phyloP scores from a whole-genome alignment of 1,284 basidiomycete genomes.

The Phylloboletellus chloephorus region DNA sequence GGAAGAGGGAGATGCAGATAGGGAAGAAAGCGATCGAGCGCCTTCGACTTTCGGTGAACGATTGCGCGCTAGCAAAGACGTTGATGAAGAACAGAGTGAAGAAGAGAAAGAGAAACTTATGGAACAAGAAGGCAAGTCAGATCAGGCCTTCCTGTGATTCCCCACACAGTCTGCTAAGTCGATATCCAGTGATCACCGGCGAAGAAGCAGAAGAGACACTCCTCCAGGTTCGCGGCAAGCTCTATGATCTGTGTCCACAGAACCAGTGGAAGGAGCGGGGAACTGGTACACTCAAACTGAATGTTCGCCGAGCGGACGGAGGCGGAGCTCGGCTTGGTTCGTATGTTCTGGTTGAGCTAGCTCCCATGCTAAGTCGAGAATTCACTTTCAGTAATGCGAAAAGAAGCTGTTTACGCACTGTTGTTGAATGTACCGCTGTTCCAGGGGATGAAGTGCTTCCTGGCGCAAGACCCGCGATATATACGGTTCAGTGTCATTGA shows the following conservation, averaged over 20 bases:
- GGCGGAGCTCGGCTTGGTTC: conserved; percentile 70
- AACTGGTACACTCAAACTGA: conserved; percentile 76
- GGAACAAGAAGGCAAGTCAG: conserved; percentile 59
- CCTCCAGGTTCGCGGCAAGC: conserved; percentile 80
- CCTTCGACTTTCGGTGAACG: conserved; percentile 53
- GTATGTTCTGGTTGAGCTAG: conserved; percentile 20
- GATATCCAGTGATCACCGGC: conserved; percentile 69
- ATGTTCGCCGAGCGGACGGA: conserved; percentile 66
- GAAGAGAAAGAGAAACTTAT: conserved; percentile 42
- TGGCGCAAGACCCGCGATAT: conserved; percentile 78
- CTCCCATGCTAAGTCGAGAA: conserved; percentile 4
- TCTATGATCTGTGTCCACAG: conserved; percentile 65
- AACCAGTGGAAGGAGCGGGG: conserved; percentile 86
- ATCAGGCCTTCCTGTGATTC: background rate
- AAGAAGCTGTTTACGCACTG: conserved; percentile 84
- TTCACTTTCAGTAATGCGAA: conserved; percentile 77
- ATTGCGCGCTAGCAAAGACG: conserved; percentile 51
- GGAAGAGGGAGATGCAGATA: conserved; percentile 37
- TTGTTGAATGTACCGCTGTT: conserved; percentile 86
- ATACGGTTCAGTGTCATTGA: conserved; percentile 76
- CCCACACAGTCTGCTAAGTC: background rate
- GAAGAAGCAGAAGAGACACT: conserved; percentile 90
- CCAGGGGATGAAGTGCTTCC: conserved; percentile 74
- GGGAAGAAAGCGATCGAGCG: conserved; percentile 32
- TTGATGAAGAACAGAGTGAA: conserved; percentile 49